Evolutionary conservation across 768 basidiomycete species (phyloP).

Genomic region (Leccinellum luteum): DNA sequence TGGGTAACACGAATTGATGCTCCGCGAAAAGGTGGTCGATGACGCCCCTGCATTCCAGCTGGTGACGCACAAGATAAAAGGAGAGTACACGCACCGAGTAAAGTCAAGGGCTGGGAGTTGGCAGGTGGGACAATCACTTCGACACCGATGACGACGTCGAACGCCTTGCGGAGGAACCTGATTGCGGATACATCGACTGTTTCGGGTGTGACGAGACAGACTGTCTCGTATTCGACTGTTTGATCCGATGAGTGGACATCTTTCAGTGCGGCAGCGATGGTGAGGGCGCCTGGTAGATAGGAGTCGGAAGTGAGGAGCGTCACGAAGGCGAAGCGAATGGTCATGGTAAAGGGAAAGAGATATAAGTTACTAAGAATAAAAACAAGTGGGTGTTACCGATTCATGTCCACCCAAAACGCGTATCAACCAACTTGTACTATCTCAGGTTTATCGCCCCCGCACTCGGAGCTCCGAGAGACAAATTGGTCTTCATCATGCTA

Average conservation of each 20-base stretch:
- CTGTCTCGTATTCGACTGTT: slow-evolving; percentile 58
- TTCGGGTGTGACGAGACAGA: slow-evolving; percentile 94
- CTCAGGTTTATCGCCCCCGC: too few relatives aligned
- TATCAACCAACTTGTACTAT: too few relatives aligned
- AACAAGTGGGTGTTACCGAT: neutral
- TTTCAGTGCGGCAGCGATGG: slow-evolving; percentile 78
- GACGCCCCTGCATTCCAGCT: neutral
- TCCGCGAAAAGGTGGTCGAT: slow-evolving; percentile 5
- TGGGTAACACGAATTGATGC: slow-evolving; percentile 10
- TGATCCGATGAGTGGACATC: slow-evolving; percentile 66
- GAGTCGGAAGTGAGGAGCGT: slow-evolving; percentile 89
- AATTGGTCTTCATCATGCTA: slow-evolving; percentile 12
- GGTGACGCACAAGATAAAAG: slow-evolving; percentile 5
- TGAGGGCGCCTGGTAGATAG: slow-evolving; percentile 92
- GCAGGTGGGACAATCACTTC: slow-evolving; percentile 78
- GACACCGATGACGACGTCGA: slow-evolving; percentile 86
- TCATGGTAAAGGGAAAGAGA: slow-evolving; percentile 42
- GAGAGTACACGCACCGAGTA: slow-evolving; percentile 65
- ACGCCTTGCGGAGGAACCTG: slow-evolving; percentile 75
- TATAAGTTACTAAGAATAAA: slow-evolving; percentile 22
- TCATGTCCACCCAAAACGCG: neutral
- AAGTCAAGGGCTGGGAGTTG: slow-evolving; percentile 60
- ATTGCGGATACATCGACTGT: slow-evolving; percentile 82
- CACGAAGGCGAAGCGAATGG: slow-evolving; percentile 75
- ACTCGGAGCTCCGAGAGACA: neutral